Evolutionary conservation across 2,329 filamentous ascomycete species (phyloP), one percentile per base, ranked within the genome.

Genomic region (Lomentospora prolificans): DNA sequence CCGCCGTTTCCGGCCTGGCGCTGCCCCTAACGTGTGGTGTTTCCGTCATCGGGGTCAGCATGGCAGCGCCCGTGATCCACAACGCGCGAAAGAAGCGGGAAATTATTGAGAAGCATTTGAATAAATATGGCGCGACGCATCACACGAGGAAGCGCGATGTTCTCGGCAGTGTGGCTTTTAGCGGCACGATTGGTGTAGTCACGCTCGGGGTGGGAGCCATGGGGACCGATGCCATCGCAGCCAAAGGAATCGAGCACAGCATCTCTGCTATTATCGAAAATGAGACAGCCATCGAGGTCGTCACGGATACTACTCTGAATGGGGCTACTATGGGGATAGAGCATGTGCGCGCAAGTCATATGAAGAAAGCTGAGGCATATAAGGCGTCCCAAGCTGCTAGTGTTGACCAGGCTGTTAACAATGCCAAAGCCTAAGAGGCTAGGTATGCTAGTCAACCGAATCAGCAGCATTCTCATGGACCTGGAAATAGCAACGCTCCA

Each of bases 11-110:
- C 2, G 68, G 71, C 0, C 56, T 70, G 3, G 70, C 72, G 12
- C 62, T 72, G 1, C 71, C 70, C 4, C 56, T 72, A 9, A 73
- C 71, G 0, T 62, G 66, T 2, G 71, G 71, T 0, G 64, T 74
- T 1, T 72, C 70, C 1, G 65, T 68, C 1, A 66, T 73, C 5
- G 72, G 70, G 1, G 64, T 72, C 2, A 70, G 65, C 1, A 60
- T 73, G 50, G 66, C 69, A 3, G 70, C 69, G 3, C 70, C 71
- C 0, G 64, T 67, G 0, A 68, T 74, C 3, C 70, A 71, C 54
- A 73, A 74, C 59, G 71, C 71, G 1, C 64, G 70, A 1, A 72
- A 69, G 58, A 73, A 74, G 56, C 64, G 71, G 4, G 68, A 69
- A 19, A 73, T 74, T 0, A 71, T 74, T 53, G 69, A 72, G 55